Evolutionary conservation across 257 asterid genomes (phyloP).

Genomic region (Solanum corneliomulleri): DNA sequence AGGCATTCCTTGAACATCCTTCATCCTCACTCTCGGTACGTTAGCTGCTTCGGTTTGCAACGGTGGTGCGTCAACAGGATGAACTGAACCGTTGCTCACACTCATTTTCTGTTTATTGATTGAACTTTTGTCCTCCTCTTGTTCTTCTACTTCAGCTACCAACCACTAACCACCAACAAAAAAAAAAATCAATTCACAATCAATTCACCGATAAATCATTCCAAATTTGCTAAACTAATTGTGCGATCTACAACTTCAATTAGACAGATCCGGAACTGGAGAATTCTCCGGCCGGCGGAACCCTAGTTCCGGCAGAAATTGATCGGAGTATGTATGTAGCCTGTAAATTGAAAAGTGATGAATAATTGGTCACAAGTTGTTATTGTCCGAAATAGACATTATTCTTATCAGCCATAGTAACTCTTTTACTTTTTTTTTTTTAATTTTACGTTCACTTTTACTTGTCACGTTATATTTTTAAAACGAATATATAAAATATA

Average conservation of each 20-base stretch:
- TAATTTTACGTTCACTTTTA: no score
- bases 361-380: neutral
- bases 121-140: neutral
- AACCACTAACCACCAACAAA: neutral
- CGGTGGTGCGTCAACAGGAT: conserved; percentile 95
- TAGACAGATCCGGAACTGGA: neutral
- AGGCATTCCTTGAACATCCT: conserved; percentile 95
- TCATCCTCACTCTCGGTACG: conserved; percentile 82
- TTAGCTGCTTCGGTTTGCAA: conserved; percentile 76
- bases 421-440: neutral
- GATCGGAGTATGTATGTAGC: neutral
- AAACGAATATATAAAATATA: no score
- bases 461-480: rapidly evolving
- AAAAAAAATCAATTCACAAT: neutral
- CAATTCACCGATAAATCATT: neutral
- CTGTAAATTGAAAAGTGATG: neutral
- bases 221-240: neutral
- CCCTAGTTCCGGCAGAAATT: neutral
- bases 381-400: neutral
- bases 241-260: neutral
- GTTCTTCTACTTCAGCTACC: neutral
- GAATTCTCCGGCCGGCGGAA: neutral
- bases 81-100: conserved; percentile 80
- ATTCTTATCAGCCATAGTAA: neutral
- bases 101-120: conserved; percentile 27